These are phyloP conservation scores for Endogone sp. DNA, from an alignment of 192 early-diverging fungal genomes.

Conservation along the genomic window DNA sequence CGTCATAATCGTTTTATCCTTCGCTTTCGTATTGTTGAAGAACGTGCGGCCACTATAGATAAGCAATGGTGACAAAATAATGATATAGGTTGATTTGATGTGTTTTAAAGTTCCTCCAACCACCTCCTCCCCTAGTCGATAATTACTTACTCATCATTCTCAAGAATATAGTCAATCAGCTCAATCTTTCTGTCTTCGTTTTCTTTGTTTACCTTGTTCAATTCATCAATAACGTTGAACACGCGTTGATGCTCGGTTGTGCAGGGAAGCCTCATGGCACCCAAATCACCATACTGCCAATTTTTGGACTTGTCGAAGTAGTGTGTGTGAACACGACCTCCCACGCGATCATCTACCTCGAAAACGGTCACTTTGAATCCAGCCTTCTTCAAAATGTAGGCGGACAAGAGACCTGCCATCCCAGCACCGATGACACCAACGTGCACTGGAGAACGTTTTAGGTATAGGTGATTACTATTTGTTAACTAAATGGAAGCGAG, in stretches of 20 bases:
- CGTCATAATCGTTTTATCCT: background rate
- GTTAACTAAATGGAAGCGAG: background rate
- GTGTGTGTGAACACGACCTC: conserved; percentile 24
- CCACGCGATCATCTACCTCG: conserved; percentile 20
- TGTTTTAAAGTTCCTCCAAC: background rate
- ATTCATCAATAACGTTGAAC: conserved; percentile 18
- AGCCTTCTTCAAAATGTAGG: conserved; percentile 15
- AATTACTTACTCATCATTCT: conserved; percentile 16
- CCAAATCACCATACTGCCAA: conserved; percentile 19
- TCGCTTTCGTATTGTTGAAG: background rate
- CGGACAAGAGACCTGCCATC: conserved; percentile 24
- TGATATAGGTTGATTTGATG: background rate
- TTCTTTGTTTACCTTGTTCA: conserved; percentile 13
- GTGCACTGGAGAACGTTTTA: conserved; percentile 9
- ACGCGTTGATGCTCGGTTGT: conserved; percentile 25
- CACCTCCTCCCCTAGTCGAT: background rate
- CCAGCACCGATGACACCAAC: conserved; percentile 28
- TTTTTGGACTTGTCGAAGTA: conserved; percentile 19
- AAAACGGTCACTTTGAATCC: conserved; percentile 23
- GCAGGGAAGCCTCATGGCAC: conserved; percentile 18
- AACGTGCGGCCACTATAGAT: background rate
- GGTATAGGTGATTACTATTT: background rate
- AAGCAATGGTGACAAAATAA: background rate
- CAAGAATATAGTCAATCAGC: conserved; percentile 10
- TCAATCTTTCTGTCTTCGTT: conserved; percentile 4